These are phyloP conservation scores for Tuber magnatum DNA, from an alignment of 495 filamentous ascomycete species.

Conservation along the genomic window DNA sequence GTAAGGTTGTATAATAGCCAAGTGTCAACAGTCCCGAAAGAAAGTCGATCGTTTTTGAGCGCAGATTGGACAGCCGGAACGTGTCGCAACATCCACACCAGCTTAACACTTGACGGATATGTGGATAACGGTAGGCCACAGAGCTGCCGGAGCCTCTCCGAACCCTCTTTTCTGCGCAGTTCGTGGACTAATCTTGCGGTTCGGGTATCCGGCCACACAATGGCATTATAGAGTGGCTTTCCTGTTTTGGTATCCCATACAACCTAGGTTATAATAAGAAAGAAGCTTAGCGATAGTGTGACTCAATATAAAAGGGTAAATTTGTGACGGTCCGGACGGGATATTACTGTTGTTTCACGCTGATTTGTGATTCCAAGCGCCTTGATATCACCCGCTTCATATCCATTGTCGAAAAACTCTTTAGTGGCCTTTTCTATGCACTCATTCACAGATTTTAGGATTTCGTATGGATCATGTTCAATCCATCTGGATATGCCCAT, in stretches of 20 bases:
- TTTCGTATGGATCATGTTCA: conserved; percentile 80
- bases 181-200: conserved; percentile 68
- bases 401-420: conserved; percentile 62
- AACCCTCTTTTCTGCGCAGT: conserved; percentile 56
- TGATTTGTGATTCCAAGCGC: conserved; percentile 91
- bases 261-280: conserved; percentile 42
- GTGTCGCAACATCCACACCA: conserved; percentile 77
- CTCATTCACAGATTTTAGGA: conserved; percentile 68
- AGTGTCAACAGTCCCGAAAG: conserved; percentile 88
- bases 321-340: conserved; percentile 2
- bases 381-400: conserved; percentile 65
- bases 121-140: conserved; percentile 88
- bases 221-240: conserved; percentile 77
- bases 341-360: conserved; percentile 66
- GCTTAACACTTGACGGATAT: conserved; percentile 85
- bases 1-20: conserved; percentile 91
- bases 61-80: conserved; percentile 64
- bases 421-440: conserved; percentile 79
- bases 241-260: conserved; percentile 87
- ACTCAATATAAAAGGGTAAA: conserved; percentile 8
- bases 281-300: background rate
- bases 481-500: conserved; percentile 61
- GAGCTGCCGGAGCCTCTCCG: conserved; percentile 62
- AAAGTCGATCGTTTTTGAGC: conserved; percentile 70
- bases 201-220: conserved; percentile 91